phyloP scores from a whole-genome alignment of 2,329 filamentous ascomycete genomes.

The Trichophyton equinum region DNA sequence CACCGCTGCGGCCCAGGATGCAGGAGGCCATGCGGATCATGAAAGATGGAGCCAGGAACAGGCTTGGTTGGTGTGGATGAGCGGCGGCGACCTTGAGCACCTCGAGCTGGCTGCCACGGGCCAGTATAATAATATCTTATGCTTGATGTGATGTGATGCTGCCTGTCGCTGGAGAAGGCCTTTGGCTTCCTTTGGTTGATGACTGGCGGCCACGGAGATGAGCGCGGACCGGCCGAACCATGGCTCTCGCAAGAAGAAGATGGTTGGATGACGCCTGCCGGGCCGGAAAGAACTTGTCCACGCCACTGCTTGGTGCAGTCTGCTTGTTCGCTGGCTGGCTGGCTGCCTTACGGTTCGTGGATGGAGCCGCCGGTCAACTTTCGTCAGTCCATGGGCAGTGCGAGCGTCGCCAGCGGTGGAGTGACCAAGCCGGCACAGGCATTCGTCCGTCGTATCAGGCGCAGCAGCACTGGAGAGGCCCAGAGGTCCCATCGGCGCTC shows the following conservation, averaged over 20 bases:
- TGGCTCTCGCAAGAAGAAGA: not conserved
- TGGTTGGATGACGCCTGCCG: not conserved
- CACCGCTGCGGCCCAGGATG: constrained; percentile 5
- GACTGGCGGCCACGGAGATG: not conserved
- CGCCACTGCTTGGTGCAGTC: not conserved
- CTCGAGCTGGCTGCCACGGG: too few species aligned
- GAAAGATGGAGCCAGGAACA: constrained; percentile 6
- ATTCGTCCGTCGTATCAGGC: not conserved
- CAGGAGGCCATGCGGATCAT: constrained; percentile 5
- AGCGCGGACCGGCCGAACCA: not conserved
- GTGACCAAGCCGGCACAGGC: not conserved
- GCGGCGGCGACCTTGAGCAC: too few species aligned
- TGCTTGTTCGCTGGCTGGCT: not conserved
- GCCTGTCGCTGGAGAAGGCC: too few species aligned
- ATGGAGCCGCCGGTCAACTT: not conserved
- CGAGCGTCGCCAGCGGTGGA: not conserved
- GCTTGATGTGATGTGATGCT: too few species aligned
- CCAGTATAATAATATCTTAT: too few species aligned
- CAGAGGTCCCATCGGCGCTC: too few species aligned
- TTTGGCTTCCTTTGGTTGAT: too few species aligned
- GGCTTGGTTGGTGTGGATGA: not conserved
- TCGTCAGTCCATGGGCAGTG: not conserved
- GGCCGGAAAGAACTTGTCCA: not conserved
- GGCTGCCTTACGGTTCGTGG: not conserved
- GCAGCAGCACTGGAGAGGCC: not conserved